A percentile compares a stretch with the other conserved stretches of the same genome.
Conservation (phyloP, 2,329 filamentous ascomycete genomes). For the Cordyceps cateniannulata region DNA sequence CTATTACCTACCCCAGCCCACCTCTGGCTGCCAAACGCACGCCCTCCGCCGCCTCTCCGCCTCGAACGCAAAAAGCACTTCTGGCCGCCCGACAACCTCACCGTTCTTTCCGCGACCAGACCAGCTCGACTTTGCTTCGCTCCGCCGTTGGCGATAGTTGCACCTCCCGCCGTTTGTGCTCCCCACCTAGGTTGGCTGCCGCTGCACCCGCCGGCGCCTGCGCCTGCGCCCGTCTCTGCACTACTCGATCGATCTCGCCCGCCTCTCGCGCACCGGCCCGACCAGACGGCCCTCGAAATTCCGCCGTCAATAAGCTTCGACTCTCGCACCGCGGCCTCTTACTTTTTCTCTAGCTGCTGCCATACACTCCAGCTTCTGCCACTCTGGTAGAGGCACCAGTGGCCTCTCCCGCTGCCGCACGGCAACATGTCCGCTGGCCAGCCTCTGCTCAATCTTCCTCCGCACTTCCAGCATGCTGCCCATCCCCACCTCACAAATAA, state of each 20-base stretch:
- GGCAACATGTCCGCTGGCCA: conserved; percentile 26
- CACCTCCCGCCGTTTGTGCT: not conserved
- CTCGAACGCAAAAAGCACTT: not conserved
- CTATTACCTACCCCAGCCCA: not conserved
- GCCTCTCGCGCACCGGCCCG: not conserved
- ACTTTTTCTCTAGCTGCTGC: not conserved
- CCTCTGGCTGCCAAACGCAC: not conserved
- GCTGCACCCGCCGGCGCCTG: not conserved
- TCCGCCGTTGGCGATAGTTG: not conserved
- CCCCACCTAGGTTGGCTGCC: not conserved
- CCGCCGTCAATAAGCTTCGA: not conserved
- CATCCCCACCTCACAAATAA: conserved; percentile 18
- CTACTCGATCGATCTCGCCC: conserved; percentile 6
- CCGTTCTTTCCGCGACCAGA: not conserved
- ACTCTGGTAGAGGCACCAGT: conserved; percentile 5
- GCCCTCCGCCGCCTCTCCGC: not conserved
- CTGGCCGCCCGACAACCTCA: not conserved
- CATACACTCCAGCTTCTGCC: conserved; percentile 1
- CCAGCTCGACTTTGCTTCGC: not conserved
- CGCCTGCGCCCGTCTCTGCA: not conserved
- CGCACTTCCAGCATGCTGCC: conserved; percentile 22
- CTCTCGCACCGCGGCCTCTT: not conserved
- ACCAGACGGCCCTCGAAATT: not conserved
- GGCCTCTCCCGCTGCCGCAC: conserved; percentile 12
- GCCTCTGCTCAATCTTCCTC: conserved; percentile 23